These are phyloP conservation scores for Rhodocollybia butyracea DNA, from an alignment of 768 basidiomycete species.

Conservation along the genomic window DNA sequence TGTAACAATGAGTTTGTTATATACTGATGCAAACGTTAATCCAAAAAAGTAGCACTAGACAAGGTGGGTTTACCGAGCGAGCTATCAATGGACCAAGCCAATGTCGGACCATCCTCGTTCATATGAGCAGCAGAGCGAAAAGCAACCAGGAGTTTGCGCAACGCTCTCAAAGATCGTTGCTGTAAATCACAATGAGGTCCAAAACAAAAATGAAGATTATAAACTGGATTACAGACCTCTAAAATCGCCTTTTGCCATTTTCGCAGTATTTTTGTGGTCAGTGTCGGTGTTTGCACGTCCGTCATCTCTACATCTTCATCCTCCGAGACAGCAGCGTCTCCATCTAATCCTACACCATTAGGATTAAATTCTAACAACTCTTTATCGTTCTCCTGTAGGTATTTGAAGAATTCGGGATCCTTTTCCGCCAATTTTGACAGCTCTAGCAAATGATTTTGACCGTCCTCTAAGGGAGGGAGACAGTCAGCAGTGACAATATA, in stretches of 20 bases:
- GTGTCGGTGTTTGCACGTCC: constrained; percentile 49
- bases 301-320: constrained; percentile 48
- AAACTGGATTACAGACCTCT: constrained; percentile 46
- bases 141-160: constrained; percentile 82
- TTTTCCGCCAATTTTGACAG: constrained; percentile 89
- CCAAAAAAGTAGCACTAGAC: neutral
- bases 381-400: constrained; percentile 91
- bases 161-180: constrained; percentile 81
- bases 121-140: constrained; percentile 89
- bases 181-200: constrained; percentile 24
- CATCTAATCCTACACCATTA: constrained; percentile 34
- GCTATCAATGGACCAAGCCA: constrained; percentile 87
- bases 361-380: constrained; percentile 84
- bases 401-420: constrained; percentile 99
- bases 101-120: constrained; percentile 77
- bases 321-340: constrained; percentile 39
- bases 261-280: constrained; percentile 68
- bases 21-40: constrained; percentile 52
- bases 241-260: constrained; percentile 89
- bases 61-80: constrained; percentile 50
- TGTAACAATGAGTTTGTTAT: constrained; percentile 87
- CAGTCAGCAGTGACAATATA: neutral
- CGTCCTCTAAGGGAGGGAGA: constrained; percentile 51
- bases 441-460: constrained; percentile 70
- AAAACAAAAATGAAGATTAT: neutral